Evolutionary conservation across 352 stramenopile species (phyloP).

Genomic region (Hyaloperonospora brassicae): DNA sequence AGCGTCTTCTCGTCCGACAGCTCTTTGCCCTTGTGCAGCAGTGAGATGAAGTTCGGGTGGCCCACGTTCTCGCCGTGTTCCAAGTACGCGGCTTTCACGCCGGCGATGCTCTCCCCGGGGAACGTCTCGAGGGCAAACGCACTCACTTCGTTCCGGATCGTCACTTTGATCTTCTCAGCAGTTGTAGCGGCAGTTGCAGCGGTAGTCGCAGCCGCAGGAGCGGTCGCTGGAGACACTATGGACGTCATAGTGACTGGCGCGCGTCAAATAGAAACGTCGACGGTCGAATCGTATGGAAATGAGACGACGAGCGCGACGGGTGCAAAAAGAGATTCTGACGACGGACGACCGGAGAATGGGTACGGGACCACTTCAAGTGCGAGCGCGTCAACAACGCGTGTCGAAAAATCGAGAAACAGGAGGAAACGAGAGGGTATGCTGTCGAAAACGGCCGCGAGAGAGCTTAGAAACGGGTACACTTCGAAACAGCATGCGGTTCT

Average conservation of each 20-base stretch:
- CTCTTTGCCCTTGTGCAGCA: conserved; percentile 84
- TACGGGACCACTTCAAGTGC: conserved; percentile 5
- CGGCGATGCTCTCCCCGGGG: conserved; percentile 64
- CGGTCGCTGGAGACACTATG: conserved; percentile 15
- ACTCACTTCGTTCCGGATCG: conserved; percentile 71
- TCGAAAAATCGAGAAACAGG: conserved; percentile 10
- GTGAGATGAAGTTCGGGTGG: conserved; percentile 68
- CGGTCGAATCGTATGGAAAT: not conserved
- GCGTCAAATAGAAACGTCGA: not conserved
- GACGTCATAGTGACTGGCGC: not conserved
- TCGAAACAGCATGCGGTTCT: too few relatives aligned
- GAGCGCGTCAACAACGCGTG: not conserved
- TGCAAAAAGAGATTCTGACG: too few relatives aligned
- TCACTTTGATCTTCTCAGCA: conserved; percentile 56
- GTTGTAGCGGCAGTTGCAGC: not conserved
- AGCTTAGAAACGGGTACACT: too few relatives aligned
- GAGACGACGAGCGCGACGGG: not conserved
- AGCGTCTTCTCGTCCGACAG: conserved; percentile 82
- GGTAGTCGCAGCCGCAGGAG: not conserved
- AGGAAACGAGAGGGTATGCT: too few relatives aligned
- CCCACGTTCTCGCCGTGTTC: conserved; percentile 57
- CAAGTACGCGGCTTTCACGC: conserved; percentile 78
- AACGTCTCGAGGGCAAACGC: conserved; percentile 62
- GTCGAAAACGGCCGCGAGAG: too few relatives aligned
- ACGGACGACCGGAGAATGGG: too few relatives aligned